Base-by-base conservation (phyloP, 495 filamentous ascomycete species). In the Lophiotrema nucula region DNA sequence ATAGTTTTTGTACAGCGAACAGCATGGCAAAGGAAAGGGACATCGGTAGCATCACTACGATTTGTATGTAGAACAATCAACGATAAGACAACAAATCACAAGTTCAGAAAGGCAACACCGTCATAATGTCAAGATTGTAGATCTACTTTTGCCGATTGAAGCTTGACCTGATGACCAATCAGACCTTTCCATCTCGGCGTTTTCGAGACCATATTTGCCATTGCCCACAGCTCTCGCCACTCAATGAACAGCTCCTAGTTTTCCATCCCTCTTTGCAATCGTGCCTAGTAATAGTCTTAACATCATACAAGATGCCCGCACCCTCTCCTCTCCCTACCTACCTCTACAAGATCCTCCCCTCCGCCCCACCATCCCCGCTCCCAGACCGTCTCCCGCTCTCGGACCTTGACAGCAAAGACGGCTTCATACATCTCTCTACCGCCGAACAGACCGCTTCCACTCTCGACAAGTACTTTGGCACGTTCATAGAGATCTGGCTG, bases 281-380 rank as follows among this genome's bases (percentile, higher is more conserved):
- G n/a, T n/a, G n/a, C n/a, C n/a, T n/a, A n/a, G n/a, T n/a, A n/a
- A n/a, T n/a, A n/a, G n/a, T n/a, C n/a, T n/a, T n/a, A n/a, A n/a
- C 31, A 15, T 15, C 15, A 8, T 35, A 8, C 31, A 57, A 12
- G n/a, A 58, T 58, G 56, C 35, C 56, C 12, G 24, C 56, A 13
- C 56, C 61, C 8, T 16, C 42, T n/a, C 52, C 56, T 16, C 62
- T 48, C 26, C 62, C 62, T 23, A 42, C 44, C 22, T 44, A 60
- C 53, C 56, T 65, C 39, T 65, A 56, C 51, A 65, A 65, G 53
- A 65, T 65, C 50, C 62, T 65, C 45, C 56, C 50, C 50, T 27
- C 46, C 47, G 62, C 62, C n/a, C 62, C 62, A 5, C 62, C 56
- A 13, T 37, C 49, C 3, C 62, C 62, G 6, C 53, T 65, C 23